These are phyloP conservation scores for Calocybe gangraenosa DNA, from an alignment of 768 basidiomycete genomes.

Conservation along the genomic window DNA sequence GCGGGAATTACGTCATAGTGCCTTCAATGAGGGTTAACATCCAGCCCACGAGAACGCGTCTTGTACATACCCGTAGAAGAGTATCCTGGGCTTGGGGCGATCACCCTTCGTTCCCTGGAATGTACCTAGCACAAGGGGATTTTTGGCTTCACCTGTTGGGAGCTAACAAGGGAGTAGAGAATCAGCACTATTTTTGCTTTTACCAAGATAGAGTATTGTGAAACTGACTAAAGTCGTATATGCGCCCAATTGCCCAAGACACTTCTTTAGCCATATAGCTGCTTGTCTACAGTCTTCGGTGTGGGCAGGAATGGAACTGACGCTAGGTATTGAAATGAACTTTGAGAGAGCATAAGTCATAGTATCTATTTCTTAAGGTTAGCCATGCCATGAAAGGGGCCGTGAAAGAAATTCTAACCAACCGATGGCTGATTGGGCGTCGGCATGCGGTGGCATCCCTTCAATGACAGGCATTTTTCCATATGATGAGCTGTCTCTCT, in stretches of 20 bases:
- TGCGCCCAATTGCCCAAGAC: conserved; percentile 84
- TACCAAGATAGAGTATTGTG: background rate
- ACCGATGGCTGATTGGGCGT: conserved; percentile 10
- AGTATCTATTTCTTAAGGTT: conserved; percentile 41
- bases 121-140: conserved; percentile 86
- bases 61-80: conserved; percentile 84
- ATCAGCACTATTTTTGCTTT: background rate
- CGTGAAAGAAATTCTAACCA: background rate
- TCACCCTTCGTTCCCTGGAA: conserved; percentile 70
- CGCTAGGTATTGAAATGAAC: conserved; percentile 84
- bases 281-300: conserved; percentile 91
- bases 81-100: conserved; percentile 60
- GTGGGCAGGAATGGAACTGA: conserved; percentile 64
- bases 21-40: conserved; percentile 29
- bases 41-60: too few species aligned
- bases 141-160: conserved; percentile 69
- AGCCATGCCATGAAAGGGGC: background rate
- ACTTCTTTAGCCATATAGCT: conserved; percentile 89
- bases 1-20: conserved; percentile 98
- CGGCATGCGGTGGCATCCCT: background rate
- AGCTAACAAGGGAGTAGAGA: conserved; percentile 40
- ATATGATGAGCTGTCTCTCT: conserved; percentile 12
- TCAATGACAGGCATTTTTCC: background rate
- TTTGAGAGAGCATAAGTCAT: conserved; percentile 78
- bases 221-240: conserved; percentile 62